Percentiles rank a stretch among this genome's conserved stretches.
phyloP scores from a whole-genome alignment of 2,329 filamentous ascomycete species.

The Stromatinia cepivora region DNA sequence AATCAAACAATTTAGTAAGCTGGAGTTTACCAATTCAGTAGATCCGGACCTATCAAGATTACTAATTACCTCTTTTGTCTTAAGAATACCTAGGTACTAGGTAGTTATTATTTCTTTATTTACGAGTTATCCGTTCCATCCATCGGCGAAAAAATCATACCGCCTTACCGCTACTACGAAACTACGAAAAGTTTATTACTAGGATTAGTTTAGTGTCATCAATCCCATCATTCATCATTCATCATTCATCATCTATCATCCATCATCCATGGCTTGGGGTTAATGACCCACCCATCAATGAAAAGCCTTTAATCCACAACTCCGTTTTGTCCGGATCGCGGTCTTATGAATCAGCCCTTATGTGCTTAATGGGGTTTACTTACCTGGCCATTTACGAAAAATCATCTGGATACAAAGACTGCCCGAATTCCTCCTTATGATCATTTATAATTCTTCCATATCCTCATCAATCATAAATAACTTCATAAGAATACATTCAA shows the following conservation, averaged over 20 bases:
- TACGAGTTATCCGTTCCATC: constrained; percentile 4
- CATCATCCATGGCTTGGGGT: neutral
- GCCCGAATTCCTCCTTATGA: constrained; percentile 19
- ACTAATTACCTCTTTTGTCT: neutral
- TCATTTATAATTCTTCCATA: neutral
- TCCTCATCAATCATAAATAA: constrained; percentile 4
- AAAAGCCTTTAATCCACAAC: constrained; percentile 18
- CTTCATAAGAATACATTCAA: constrained; percentile 1
- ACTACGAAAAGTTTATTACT: neutral
- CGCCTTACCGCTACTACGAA: neutral
- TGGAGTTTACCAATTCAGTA: neutral
- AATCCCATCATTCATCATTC: too few species aligned
- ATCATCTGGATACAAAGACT: constrained; percentile 24
- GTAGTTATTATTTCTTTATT: neutral
- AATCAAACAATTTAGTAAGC: neutral
- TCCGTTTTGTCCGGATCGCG: constrained; percentile 21
- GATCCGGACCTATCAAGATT: neutral
- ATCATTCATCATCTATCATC: neutral
- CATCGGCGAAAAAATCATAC: constrained; percentile 1
- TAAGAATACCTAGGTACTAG: neutral
- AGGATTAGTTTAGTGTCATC: neutral
- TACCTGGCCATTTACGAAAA: constrained; percentile 10
- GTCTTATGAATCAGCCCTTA: constrained; percentile 23
- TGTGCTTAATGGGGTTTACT: constrained; percentile 12
- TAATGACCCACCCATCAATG: constrained; percentile 5